Evolutionary conservation across 2,329 filamentous ascomycete genomes (phyloP), one percentile per base, ranked within the genome.

Genomic region (Colletotrichum scovillei): DNA sequence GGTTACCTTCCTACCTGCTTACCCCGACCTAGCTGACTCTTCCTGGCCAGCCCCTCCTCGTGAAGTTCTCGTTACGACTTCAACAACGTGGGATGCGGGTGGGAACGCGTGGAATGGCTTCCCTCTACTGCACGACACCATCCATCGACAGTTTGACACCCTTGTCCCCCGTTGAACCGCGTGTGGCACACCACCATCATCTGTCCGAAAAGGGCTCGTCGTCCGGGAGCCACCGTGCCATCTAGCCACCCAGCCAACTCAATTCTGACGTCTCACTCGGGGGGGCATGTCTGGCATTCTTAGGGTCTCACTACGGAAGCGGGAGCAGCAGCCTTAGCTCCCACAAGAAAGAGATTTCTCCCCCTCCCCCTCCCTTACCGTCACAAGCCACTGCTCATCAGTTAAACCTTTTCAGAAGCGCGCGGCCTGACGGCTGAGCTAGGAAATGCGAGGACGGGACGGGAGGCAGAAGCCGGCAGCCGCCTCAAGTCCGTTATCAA

Each of bases 161-260:
- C 71, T 62, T 59, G 60, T 32, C 24, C 22, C 7, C 46, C 56
- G 71, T 63, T 46, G 59, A 11, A 30, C 56, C n/a, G 38, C 11
- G 60, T 57, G 60, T 73, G 46, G 11, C 56, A 52, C 71, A 73
- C 71, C 71, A 60, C 62, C 60, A 6, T 49, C 24, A 38, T 22
- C 67, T 35, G 35, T 66, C 67, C 71, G 9, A 42, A 73, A 71
- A 16, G 30, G 62, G 71, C 5, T 71, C 49, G 22, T 66, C 32
- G 46, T 71, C 71, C 71, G 70, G 46, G 42, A 26, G n/a, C 60
- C 30, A 42, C 19, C 42, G 42, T 49, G 19, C 42, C 19, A 49
- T 19, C 42, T 19, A 49, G 56, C 42, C 42, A 49, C 42, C 42
- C 42, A 59, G 56, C 32, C 49, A 73, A 73, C 62, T 64, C 68